Base-by-base conservation (phyloP, 768 basidiomycete species). In the Naganishia antarctica region DNA sequence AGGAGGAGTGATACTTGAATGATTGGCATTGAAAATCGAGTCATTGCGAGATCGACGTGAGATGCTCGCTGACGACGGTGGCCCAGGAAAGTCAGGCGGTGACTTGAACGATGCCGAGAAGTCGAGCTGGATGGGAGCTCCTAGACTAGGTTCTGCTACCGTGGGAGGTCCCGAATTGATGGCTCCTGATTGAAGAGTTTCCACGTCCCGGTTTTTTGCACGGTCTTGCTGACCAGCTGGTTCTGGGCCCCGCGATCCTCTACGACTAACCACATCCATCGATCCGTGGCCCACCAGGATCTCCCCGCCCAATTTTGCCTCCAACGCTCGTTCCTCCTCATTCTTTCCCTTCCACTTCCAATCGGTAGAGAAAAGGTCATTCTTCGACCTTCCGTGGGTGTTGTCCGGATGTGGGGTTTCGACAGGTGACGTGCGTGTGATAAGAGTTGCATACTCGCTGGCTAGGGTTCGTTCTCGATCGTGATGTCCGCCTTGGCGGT, bases 271-370 rank as follows among this genome's bases (percentile, higher is more conserved):
- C 18, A 16, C 16, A 29, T 4, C 2, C 21, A 12, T 18, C 21
- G 11, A 21, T 34, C 50, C 7, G 4, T 12, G 8, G 28, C 3
- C 28, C 3, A 34, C 31, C 13, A 21, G 45, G 23, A 23, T 6
- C n/a, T n/a, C 45, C 13, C 7, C 45, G 8, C 45, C 45, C 21
- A n/a, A 5, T 29, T 11, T 29, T 3, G 3, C 18, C 9, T 18
- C 3, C 1, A 25, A 8, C 9, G 8, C 11, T n/a, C 31, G 1
- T n/a, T 32, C 31, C 53, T 37, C 53, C 23, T n/a, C 11, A 40
- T 23, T 18, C 12, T 18, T 44, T 40, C 61, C 61, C 26, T 49
- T 62, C 61, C 61, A 62, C 31, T 48, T 40, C 61, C 61, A 62
- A 50, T 62, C 61, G n/a, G 48, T 50, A 15, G 32, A 34, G 29